Percentiles rank a stretch among this genome's conserved stretches.
Conservation (phyloP, 371 early-diverging fungal genomes). For the Mortierella sp. region DNA sequence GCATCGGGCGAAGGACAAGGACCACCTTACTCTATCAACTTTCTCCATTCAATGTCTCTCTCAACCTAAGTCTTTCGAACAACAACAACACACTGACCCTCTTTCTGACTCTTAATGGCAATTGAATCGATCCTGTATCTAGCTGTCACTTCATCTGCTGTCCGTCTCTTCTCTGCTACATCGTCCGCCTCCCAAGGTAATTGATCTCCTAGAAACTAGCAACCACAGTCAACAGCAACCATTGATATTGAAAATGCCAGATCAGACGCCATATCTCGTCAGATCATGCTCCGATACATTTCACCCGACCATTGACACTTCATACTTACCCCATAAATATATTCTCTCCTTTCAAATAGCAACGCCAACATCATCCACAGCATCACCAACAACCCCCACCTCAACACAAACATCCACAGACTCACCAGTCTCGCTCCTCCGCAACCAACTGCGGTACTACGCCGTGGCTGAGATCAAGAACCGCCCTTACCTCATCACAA, state of each 20-base stretch:
- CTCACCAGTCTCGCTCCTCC: constrained; percentile 57
- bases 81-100: not conserved
- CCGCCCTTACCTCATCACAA: constrained; percentile 89
- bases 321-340: not conserved
- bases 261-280: not conserved
- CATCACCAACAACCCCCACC: constrained; percentile 29
- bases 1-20: not conserved
- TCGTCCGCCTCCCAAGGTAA: constrained; percentile 43
- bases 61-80: not conserved
- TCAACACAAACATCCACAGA: constrained; percentile 7
- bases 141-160: constrained; percentile 26
- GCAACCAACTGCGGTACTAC: constrained; percentile 76
- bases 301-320: no score
- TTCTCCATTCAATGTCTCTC: no score
- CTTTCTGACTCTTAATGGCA: not conserved
- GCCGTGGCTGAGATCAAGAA: constrained; percentile 93
- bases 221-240: not conserved
- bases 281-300: not conserved
- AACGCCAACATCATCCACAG: constrained; percentile 21
- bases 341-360: not conserved
- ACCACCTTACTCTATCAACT: not conserved
- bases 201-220: not conserved
- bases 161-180: constrained; percentile 36
- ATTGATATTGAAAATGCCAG: not conserved
- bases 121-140: not conserved